Percentiles rank a stretch among this genome's conserved stretches.
Conservation (phyloP, 1,139 yeast genomes). For the Chernovozyma aurita region DNA sequence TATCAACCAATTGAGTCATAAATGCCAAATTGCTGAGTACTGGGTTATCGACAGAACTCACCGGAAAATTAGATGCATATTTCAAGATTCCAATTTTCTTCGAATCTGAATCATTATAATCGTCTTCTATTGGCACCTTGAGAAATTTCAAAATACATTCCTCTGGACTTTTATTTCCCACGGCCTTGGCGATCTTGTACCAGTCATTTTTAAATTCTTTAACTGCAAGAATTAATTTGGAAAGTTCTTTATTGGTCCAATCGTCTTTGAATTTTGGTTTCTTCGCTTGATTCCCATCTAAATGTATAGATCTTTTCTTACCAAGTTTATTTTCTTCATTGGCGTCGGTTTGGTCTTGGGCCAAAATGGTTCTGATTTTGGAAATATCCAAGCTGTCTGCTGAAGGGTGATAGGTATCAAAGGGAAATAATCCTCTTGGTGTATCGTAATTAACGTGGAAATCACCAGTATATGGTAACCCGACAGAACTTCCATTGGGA, state of each 20-base stretch:
- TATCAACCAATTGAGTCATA: conserved; percentile 80
- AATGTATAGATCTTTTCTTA: conserved; percentile 2
- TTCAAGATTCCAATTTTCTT: conserved; percentile 70
- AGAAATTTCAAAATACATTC: conserved; percentile 79
- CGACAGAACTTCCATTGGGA: conserved; percentile 42
- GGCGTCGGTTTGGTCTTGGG: conserved; percentile 14
- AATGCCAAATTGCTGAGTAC: conserved; percentile 87
- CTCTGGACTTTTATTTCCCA: conserved; percentile 66
- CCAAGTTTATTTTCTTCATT: conserved; percentile 9
- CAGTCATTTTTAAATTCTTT: conserved; percentile 64
- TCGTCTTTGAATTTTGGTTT: conserved; percentile 44
- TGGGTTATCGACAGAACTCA: conserved; percentile 85
- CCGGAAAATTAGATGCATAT: conserved; percentile 79
- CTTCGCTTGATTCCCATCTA: conserved; percentile 19
- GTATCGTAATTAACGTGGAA: conserved; percentile 74
- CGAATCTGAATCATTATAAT: conserved; percentile 43
- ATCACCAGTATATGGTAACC: conserved; percentile 64
- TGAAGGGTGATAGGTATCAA: conserved; percentile 68
- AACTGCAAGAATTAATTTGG: conserved; percentile 57
- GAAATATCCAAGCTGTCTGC: conserved; percentile 52
- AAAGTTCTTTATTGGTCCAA: conserved; percentile 65
- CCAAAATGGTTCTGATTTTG: conserved; percentile 49
- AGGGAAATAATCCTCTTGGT: conserved; percentile 92
- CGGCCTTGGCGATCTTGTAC: conserved; percentile 65
- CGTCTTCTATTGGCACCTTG: conserved; percentile 79